Evolutionary conservation across 495 filamentous ascomycete species (phyloP).

Genomic region (Tuber brumale): DNA sequence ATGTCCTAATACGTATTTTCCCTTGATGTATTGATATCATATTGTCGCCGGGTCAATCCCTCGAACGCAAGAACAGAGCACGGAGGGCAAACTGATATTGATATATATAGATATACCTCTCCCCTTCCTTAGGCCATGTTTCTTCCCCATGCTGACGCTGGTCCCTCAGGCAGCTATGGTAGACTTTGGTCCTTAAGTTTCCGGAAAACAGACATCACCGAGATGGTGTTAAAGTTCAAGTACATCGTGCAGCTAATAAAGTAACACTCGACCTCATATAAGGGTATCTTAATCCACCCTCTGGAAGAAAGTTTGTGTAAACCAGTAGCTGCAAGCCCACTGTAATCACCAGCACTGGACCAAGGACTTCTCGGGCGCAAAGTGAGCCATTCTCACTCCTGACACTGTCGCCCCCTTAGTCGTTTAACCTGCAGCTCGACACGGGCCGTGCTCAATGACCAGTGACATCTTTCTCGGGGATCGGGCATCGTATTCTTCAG

Average conservation of each 20-base stretch:
- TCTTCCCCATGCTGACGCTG: background rate
- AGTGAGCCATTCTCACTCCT: background rate
- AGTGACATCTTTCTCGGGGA: no score
- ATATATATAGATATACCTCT: background rate
- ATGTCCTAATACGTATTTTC: background rate
- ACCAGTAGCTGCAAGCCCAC: no score
- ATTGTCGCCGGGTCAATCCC: background rate
- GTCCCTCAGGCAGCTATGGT: background rate
- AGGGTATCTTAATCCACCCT: no score
- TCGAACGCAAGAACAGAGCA: background rate
- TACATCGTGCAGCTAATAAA: no score
- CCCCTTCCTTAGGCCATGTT: background rate
- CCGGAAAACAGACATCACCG: background rate
- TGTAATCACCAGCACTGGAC: background rate
- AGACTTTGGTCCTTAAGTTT: background rate
- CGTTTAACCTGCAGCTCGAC: no score
- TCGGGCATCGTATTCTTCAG: background rate
- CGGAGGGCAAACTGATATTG: background rate
- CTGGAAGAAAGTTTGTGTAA: no score
- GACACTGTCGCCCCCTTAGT: background rate
- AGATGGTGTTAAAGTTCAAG: background rate
- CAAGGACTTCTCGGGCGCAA: background rate
- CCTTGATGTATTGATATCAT: background rate
- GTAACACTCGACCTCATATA: no score
- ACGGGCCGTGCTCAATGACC: no score